Evolutionary conservation across 441 rosid genomes (phyloP).

Genomic region (Cnidoscolus chayamansa): DNA sequence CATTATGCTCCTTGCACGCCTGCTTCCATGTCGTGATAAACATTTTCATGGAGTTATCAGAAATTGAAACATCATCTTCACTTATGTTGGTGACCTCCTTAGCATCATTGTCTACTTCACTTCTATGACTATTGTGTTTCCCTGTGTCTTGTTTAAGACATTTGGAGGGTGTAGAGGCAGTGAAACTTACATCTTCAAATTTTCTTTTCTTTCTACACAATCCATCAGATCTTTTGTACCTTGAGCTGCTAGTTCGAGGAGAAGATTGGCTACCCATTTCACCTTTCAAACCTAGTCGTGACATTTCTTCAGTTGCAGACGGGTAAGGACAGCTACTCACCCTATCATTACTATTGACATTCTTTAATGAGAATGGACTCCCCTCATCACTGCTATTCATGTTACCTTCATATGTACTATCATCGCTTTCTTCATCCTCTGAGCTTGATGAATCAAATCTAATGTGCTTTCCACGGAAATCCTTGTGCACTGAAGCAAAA

Average conservation of each 20-base stretch:
- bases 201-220: conserved; percentile 52
- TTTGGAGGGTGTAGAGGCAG: conserved; percentile 40
- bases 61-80: conserved; percentile 50
- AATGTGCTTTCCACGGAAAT: conserved; percentile 74
- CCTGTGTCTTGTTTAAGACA: conserved; percentile 31
- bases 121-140: conserved; percentile 24
- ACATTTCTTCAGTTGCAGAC: conserved; percentile 82
- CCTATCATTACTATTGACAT: conserved; percentile 38
- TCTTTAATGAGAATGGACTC: conserved; percentile 24
- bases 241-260: conserved; percentile 30
- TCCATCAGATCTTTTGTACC: conserved; percentile 14
- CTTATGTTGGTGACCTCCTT: conserved; percentile 24
- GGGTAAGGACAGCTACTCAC: conserved; percentile 90
- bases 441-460: conserved; percentile 77
- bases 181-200: conserved; percentile 32
- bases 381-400: conserved; percentile 26
- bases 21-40: conserved; percentile 91
- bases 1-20: conserved; percentile 57
- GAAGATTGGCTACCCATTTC: conserved; percentile 30
- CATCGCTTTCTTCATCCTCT: conserved; percentile 61
- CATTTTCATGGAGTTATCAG: conserved; percentile 41
- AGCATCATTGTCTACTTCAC: conserved; percentile 29
- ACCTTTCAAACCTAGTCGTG: conserved; percentile 67
- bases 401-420: conserved; percentile 31
- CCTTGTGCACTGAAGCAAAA: conserved; percentile 51